A percentile compares a stretch with the other conserved stretches of the same genome.
These are phyloP conservation scores for Neurospora tetrasperma DNA, from an alignment of 495 filamentous ascomycete genomes.

Conservation along the genomic window DNA sequence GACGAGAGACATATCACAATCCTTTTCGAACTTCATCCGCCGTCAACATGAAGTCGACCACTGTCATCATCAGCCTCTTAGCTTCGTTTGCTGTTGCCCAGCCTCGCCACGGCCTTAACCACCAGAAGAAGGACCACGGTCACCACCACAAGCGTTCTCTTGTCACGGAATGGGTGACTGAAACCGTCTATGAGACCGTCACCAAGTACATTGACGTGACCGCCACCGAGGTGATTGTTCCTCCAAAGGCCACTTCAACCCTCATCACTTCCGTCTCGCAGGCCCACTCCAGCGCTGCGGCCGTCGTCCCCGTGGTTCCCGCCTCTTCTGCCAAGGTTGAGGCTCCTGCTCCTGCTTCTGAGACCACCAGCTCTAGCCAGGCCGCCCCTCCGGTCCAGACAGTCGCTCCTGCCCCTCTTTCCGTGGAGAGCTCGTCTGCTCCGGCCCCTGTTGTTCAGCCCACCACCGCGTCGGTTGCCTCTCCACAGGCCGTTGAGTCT, in stretches of 20 bases:
- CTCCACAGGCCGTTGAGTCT: constrained; percentile 10
- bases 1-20: neutral
- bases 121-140: constrained; percentile 19
- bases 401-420: neutral
- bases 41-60: constrained; percentile 38
- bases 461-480: constrained; percentile 7
- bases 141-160: constrained; percentile 30
- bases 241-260: constrained; percentile 9
- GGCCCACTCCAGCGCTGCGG: constrained; percentile 3
- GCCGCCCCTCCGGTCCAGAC: constrained; percentile 2
- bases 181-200: constrained; percentile 38
- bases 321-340: constrained; percentile 8
- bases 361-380: constrained; percentile 2
- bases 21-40: neutral
- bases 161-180: constrained; percentile 38
- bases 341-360: constrained; percentile 10
- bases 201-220: constrained; percentile 35
- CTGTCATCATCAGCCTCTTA: constrained; percentile 31
- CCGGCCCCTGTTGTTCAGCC: constrained; percentile 2
- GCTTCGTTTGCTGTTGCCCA: constrained; percentile 35
- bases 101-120: constrained; percentile 32
- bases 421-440: neutral
- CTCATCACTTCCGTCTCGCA: constrained; percentile 11
- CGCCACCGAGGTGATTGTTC: constrained; percentile 29
- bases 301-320: constrained; percentile 1